phyloP scores from a whole-genome alignment of 2,329 filamentous ascomycete genomes.

The Juglanconis sp. region DNA sequence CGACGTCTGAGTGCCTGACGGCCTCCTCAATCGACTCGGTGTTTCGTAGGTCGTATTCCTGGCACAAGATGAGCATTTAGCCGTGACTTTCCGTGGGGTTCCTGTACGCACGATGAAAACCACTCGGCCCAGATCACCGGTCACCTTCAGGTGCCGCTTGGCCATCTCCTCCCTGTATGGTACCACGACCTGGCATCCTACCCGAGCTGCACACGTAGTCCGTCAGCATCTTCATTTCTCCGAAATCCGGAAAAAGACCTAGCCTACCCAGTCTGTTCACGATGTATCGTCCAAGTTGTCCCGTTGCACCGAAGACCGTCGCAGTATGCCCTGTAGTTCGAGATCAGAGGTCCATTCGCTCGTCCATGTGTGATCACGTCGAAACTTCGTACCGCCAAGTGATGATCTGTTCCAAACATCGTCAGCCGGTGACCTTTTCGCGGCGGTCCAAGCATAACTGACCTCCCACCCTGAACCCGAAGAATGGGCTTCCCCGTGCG shows the following conservation, averaged over 20 bases:
- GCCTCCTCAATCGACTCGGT: conserved; percentile 94
- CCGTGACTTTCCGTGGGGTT: conserved; percentile 14
- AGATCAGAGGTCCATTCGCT: conserved; percentile 12
- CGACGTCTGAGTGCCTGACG: conserved; percentile 93
- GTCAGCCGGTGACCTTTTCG: conserved; percentile 9
- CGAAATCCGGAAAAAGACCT: neutral
- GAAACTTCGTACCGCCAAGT: conserved; percentile 66
- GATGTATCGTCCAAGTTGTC: conserved; percentile 93
- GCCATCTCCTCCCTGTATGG: conserved; percentile 97
- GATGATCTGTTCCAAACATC: conserved; percentile 59
- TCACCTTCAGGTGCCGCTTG: conserved; percentile 92
- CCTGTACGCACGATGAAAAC: conserved; percentile 71
- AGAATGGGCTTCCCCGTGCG: conserved; percentile 95
- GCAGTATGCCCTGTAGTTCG: conserved; percentile 74
- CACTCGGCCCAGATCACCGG: conserved; percentile 89
- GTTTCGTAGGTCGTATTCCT: conserved; percentile 95
- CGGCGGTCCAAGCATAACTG: conserved; percentile 37
- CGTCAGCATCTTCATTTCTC: conserved; percentile 20
- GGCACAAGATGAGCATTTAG: conserved; percentile 10
- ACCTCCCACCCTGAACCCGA: conserved; percentile 86
- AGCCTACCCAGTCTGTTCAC: conserved; percentile 80
- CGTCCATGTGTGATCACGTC: neutral
- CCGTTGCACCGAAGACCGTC: conserved; percentile 96
- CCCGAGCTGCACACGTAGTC: conserved; percentile 59
- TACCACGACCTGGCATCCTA: conserved; percentile 90